phyloP scores from a whole-genome alignment of 2,329 filamentous ascomycete species.

The Lachnellula arida region DNA sequence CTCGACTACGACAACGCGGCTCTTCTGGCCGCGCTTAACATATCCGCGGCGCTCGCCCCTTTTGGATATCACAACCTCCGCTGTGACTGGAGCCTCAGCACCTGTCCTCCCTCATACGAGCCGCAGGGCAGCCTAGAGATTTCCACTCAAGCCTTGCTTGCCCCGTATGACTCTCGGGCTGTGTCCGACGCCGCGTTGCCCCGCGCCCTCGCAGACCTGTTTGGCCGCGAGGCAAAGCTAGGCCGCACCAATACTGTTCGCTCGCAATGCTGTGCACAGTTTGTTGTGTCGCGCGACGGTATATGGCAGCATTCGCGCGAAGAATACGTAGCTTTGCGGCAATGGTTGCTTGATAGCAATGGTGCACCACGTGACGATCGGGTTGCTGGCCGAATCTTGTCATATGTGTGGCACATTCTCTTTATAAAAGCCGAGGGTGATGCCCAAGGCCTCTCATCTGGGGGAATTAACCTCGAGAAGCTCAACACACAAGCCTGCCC shows the following conservation, averaged over 20 bases:
- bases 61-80: slow-evolving; percentile 45
- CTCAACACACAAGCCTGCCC: slow-evolving; percentile 23
- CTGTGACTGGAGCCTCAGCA: slow-evolving; percentile 45
- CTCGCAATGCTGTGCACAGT: slow-evolving; percentile 52
- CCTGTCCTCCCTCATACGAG: slow-evolving; percentile 31
- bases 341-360: slow-evolving; percentile 46
- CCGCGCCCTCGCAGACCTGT: slow-evolving; percentile 32
- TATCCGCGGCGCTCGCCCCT: slow-evolving; percentile 34
- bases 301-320: slow-evolving; percentile 45
- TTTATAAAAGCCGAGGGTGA: slow-evolving; percentile 32
- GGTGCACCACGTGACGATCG: slow-evolving; percentile 39
- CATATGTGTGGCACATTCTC: slow-evolving; percentile 46
- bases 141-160: slow-evolving; percentile 33
- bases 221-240: slow-evolving; percentile 36
- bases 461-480: slow-evolving; percentile 12
- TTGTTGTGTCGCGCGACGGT: slow-evolving; percentile 44
- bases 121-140: slow-evolving; percentile 41
- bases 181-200: slow-evolving; percentile 37
- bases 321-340: slow-evolving; percentile 47
- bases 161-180: slow-evolving; percentile 40
- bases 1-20: slow-evolving; percentile 41
- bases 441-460: neutral
- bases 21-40: slow-evolving; percentile 36
- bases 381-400: slow-evolving; percentile 42
- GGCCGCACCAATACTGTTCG: slow-evolving; percentile 40